Percentiles rank a stretch among this genome's conserved stretches.
phyloP scores from a whole-genome alignment of 164 flowering plant genomes.

The Berberis thunbergii region DNA sequence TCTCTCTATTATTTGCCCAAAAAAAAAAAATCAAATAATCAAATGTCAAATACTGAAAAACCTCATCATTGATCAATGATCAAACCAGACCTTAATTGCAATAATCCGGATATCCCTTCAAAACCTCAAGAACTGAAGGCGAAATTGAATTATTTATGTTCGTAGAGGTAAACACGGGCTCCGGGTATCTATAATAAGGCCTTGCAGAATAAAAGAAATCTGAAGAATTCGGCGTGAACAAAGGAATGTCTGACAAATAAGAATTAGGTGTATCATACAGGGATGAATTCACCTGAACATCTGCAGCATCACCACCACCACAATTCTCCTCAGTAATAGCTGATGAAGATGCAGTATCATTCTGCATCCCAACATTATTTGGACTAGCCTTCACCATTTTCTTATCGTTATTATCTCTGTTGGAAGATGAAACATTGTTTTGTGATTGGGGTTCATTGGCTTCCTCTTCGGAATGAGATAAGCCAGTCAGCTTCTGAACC shows the following conservation, averaged over 20 bases:
- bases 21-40: background rate
- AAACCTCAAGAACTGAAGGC: constrained; percentile 2
- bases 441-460: background rate
- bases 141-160: background rate
- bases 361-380: constrained; percentile 2
- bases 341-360: constrained; percentile 18
- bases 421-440: background rate
- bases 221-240: constrained; percentile 5
- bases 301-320: constrained; percentile 6
- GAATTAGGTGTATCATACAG: constrained; percentile 1
- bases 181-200: constrained; percentile 5
- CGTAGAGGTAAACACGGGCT: background rate
- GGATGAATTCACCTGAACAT: constrained; percentile 16
- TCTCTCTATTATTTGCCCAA: background rate
- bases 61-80: background rate
- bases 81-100: background rate
- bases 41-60: background rate
- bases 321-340: constrained; percentile 20
- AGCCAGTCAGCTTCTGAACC: constrained; percentile 63
- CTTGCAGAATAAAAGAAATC: constrained; percentile 7
- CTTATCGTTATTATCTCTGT: background rate
- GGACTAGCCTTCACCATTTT: background rate
- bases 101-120: constrained; percentile 3
- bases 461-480: constrained; percentile 7
- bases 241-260: constrained; percentile 6